Base-by-base conservation (phyloP, 768 basidiomycete species). In the Amanita subjunquillea region DNA sequence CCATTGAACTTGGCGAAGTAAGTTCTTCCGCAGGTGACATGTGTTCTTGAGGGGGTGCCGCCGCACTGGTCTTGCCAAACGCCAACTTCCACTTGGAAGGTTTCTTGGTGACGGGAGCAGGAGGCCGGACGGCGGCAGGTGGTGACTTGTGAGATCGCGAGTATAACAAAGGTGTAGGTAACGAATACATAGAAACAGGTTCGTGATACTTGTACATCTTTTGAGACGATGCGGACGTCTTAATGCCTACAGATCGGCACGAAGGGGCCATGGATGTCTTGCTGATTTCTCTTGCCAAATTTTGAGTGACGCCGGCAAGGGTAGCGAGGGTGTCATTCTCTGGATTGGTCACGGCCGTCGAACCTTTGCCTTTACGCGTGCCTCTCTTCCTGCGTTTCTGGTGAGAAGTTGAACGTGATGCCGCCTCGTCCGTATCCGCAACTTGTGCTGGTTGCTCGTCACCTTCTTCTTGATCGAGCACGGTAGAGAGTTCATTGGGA, bases 331-430 rank as follows among this genome's bases (percentile, higher is more conserved):
- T 82, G 50, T 76, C 75, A 54, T 85, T 83, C 32, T 71, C 68
- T 34, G 69, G 59, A 7, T 63, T 52, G 0, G 66, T 65, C 4
- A 68, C 62, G n/a, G 63, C 53, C 7, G 69, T 62, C n/a, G 67
- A 58, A 15, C 85, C 78, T 68, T 87, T 89, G 61, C 85, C 86
- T 70, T 90, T 93, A 49, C 93, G 77, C 2, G 84, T 80, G 38
- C 92, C 91, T 48, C 92, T 77, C 67, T 90, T 93, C 54, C 89
- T 78, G 25, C 89, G 77, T 68, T 85, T 92, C 64, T 79, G 82
- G 42, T 78, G 85, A 44, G 87, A 88, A 9, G 84, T 70, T 9
- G 82, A 80, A 48, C 85, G 73, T 51, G 83, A 79, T 56, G 73
- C 67, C 6, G 32, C 44, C n/a, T 53, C 51, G 10, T 53, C 51